Evolutionary conservation across 2,329 filamentous ascomycete genomes (phyloP), one percentile per base, ranked within the genome.

Genomic region (Basipetospora chlamydospora): DNA sequence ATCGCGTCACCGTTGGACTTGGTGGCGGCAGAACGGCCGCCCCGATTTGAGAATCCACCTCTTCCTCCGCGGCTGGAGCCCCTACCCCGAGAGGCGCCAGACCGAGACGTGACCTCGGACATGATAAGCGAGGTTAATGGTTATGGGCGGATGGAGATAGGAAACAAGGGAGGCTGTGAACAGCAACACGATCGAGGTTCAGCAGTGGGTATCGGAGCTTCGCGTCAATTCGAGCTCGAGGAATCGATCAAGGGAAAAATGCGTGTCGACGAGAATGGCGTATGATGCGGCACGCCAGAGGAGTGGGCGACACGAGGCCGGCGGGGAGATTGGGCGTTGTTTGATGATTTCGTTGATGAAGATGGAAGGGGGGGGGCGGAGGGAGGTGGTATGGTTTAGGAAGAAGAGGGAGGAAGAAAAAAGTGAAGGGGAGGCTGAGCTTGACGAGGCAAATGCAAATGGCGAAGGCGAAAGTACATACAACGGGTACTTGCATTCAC

Each of bases 81-180:
- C 74, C 90, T 81, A 64, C 88, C 87, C 66, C 88, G 84, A 68
- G 77, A 62, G 64, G 83, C 77, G 60, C 77, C 72, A 58, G 81
- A 73, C 72, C 87, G 76, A 64, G 80, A 73, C 70, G 86, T 80
- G 66, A 83, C 75, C 74, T 96, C 88, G 73, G 90, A 93, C 90
- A 96, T 96, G 66, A 59, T 63, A 53, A 57, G 52, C 55, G 52
- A 49, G 57, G 33, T 25, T 23, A 26, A 40, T 23, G 33, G 28
- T 39, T 28, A 39, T 17, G 37, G 29, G 28, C 26, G 33, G 35
- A 26, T 21, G 29, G 23, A 28, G 18, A 30, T n/a, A 43, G 35
- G 33, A 37, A 15, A 21, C 15, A 37, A 25, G 35, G 28, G 18
- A 22, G 33, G 35, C 35, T n/a, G n/a, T n/a, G n/a, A n/a, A n/a